phyloP scores from a whole-genome alignment of 2,329 filamentous ascomycete species.

The Aspergillus glaucus region DNA sequence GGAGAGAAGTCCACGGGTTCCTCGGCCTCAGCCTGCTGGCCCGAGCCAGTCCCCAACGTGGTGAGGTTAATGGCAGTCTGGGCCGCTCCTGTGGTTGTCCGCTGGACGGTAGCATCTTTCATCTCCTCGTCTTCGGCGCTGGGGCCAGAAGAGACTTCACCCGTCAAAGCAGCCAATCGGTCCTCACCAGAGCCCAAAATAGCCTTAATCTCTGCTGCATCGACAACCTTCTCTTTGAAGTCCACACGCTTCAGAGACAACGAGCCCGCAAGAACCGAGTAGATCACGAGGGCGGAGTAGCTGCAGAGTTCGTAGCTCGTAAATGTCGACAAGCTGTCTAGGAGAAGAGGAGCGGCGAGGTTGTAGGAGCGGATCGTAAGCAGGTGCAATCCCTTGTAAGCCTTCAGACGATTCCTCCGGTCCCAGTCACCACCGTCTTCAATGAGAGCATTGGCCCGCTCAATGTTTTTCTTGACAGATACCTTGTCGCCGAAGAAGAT shows the following conservation, averaged over 20 bases:
- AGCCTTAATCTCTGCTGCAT: conserved; percentile 96
- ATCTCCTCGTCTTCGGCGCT: conserved; percentile 70
- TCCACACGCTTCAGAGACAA: conserved; percentile 93
- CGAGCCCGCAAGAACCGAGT: conserved; percentile 89
- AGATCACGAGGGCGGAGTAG: conserved; percentile 90
- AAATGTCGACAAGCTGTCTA: conserved; percentile 96
- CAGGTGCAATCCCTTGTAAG: conserved; percentile 90
- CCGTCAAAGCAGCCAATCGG: conserved; percentile 74
- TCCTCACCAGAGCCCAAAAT: conserved; percentile 88
- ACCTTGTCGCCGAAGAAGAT: conserved; percentile 93
- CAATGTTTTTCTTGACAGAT: conserved; percentile 88
- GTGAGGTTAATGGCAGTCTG: conserved; percentile 82
- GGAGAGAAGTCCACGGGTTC: conserved; percentile 81
- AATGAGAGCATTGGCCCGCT: conserved; percentile 81
- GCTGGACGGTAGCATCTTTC: conserved; percentile 54
- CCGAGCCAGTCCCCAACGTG: conserved; percentile 63
- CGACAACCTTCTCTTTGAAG: conserved; percentile 98
- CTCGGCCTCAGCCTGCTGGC: conserved; percentile 67
- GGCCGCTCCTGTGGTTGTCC: conserved; percentile 46
- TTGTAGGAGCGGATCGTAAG: conserved; percentile 89
- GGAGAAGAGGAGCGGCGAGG: conserved; percentile 80
- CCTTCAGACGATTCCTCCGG: conserved; percentile 94
- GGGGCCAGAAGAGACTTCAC: conserved; percentile 73
- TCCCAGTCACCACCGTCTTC: conserved; percentile 98
- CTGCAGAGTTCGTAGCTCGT: conserved; percentile 98